These are phyloP conservation scores for Rutidosis leptorrhynchoides DNA, from an alignment of 129 eudicot species.

Conservation along the genomic window DNA sequence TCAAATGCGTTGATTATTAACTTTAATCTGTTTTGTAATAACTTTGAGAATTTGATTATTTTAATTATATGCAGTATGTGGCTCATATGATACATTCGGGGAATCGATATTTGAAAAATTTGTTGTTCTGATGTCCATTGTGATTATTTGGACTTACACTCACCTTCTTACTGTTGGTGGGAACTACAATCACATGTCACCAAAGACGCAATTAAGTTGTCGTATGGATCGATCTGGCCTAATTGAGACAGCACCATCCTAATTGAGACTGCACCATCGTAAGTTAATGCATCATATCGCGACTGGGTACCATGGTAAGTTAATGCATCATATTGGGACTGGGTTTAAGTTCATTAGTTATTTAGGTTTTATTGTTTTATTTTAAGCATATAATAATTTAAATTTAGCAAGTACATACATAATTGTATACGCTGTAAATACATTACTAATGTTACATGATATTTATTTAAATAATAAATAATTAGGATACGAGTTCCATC, in stretches of 20 bases:
- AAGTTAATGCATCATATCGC: too few relatives aligned
- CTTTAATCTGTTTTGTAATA: not conserved
- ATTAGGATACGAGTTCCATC: slow-evolving; percentile 67
- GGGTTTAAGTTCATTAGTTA: not conserved
- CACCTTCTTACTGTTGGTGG: slow-evolving; percentile 86
- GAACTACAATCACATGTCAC: slow-evolving; percentile 59
- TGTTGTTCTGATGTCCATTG: slow-evolving; percentile 59
- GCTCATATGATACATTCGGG: too few relatives aligned
- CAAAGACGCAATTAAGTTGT: slow-evolving; percentile 64
- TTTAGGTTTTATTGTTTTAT: too few relatives aligned
- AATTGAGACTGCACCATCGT: slow-evolving; percentile 81
- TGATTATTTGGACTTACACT: slow-evolving; percentile 81
- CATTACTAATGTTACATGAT: too few relatives aligned
- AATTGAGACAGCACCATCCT: too few relatives aligned
- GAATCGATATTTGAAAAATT: slow-evolving; percentile 53
- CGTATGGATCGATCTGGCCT: slow-evolving; percentile 87
- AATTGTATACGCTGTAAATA: too few relatives aligned
- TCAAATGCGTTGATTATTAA: not conserved
- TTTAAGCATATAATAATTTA: too few relatives aligned
- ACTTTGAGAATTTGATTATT: slow-evolving; percentile 6
- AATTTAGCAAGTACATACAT: too few relatives aligned
- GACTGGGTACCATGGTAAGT: too few relatives aligned
- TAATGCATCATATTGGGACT: too few relatives aligned
- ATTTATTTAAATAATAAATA: too few relatives aligned
- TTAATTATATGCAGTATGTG: slow-evolving; percentile 36